Base-by-base conservation (phyloP, 2,329 filamentous ascomycete species). In the Colletotrichum higginsianum region DNA sequence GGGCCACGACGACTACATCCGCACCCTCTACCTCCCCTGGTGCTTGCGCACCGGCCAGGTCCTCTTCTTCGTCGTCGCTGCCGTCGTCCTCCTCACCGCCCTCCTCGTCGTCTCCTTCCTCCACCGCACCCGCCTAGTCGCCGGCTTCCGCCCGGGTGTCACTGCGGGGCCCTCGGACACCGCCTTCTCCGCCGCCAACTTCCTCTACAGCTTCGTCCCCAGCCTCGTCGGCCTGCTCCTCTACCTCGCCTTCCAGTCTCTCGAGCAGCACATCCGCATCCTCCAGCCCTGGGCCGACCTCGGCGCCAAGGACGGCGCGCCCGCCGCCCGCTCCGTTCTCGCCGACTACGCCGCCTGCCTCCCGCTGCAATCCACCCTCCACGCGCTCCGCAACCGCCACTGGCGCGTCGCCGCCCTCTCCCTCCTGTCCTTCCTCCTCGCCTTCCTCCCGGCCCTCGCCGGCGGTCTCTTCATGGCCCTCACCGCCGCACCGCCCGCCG, bases 131-230 rank as follows among this genome's bases (percentile, higher is more conserved):
- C 87, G 89, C 13, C 86, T 97, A 40, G 83, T 88, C 47, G 80
- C 86, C 9, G 95, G 95, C 11, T 98, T 97, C 80, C 80, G 87
- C 8, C 94, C 95, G 2, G 84, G 87, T 8, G 84, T 98, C 1
- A 83, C 86, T 12, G 90, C 92, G 0, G 73, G 53, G 16, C 90
- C 94, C 1, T 84, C 87, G 4, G 77, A 82, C 0, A 85, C 84
- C 35, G 93, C 92, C 21, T 98, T 97, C 81, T 97, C 94, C 1
- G 86, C 93, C 0, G 94, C 94, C 61, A 94, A 98, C 81, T 98
- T 98, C 82, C 83, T 98, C 61, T 98, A 95, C 84, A 90, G 89
- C 72, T 94, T 95, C 80, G 67, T 95, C 26, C 93, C 93, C 0
- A 89, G 91, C 3, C 75, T 93, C 0, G 78, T 95, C 38, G 93